A percentile compares a stretch with the other conserved stretches of the same genome.
Conservation (phyloP, 2,329 filamentous ascomycete species). For the Aspergillus novoparasiticus region DNA sequence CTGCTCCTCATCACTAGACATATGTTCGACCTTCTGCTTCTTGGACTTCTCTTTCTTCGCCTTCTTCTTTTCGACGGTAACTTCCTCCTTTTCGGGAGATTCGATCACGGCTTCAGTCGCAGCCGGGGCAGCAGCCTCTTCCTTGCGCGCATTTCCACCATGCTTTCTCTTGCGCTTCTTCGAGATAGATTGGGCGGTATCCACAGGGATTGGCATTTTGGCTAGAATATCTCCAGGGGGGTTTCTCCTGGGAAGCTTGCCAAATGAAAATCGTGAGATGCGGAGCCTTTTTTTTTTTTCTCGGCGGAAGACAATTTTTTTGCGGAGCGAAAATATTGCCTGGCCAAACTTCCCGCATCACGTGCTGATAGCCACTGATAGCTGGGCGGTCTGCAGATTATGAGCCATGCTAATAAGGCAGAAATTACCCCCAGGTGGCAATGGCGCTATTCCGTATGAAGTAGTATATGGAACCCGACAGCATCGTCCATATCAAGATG, state of each 20-base stretch:
- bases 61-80: constrained; percentile 20
- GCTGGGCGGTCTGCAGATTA: constrained; percentile 1
- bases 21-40: constrained; percentile 43
- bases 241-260: neutral
- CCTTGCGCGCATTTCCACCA: constrained; percentile 24
- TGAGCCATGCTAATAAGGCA: neutral
- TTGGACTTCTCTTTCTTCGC: constrained; percentile 33
- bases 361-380: constrained; percentile 10
- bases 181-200: constrained; percentile 39
- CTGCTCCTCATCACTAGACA: constrained; percentile 38
- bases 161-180: constrained; percentile 53
- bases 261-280: neutral
- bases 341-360: constrained; percentile 1
- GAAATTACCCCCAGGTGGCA: neutral
- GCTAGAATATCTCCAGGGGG: constrained; percentile 16
- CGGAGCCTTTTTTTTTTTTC: constrained; percentile 1
- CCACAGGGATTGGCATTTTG: constrained; percentile 40
- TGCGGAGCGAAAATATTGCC: constrained; percentile 11
- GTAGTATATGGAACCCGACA: too few relatives aligned
- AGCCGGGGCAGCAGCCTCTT: constrained; percentile 28
- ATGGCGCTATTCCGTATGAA: neutral
- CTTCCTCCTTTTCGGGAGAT: constrained; percentile 23
- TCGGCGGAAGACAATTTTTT: constrained; percentile 7
- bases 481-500: neutral
- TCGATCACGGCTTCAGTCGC: constrained; percentile 23